Evolutionary conservation across 2,329 filamentous ascomycete genomes (phyloP).

Genomic region (Lachnellula willkommii): DNA sequence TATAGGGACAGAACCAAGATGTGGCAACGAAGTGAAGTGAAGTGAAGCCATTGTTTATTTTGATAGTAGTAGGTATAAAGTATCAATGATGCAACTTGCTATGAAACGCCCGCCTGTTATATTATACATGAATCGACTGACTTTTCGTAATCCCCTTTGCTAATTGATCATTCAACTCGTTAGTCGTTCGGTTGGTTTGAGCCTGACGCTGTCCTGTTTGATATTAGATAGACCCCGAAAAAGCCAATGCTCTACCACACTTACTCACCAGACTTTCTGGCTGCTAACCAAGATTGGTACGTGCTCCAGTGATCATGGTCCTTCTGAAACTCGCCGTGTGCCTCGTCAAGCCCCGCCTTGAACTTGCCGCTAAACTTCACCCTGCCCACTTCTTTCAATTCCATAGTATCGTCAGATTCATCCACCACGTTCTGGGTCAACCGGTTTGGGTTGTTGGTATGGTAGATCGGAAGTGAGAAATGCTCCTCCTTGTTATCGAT

Average conservation of each 20-base stretch:
- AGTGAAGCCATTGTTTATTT: too few relatives aligned
- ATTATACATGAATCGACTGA: constrained; percentile 13
- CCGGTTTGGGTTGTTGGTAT: constrained; percentile 14
- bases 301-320: constrained; percentile 13
- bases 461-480: constrained; percentile 16
- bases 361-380: constrained; percentile 11
- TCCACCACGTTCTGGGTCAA: constrained; percentile 14
- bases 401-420: constrained; percentile 12
- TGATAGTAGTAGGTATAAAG: too few relatives aligned
- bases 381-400: constrained; percentile 11
- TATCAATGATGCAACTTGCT: too few relatives aligned
- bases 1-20: too few relatives aligned
- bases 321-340: constrained; percentile 12
- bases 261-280: constrained; percentile 14
- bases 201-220: constrained; percentile 8
- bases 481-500: constrained; percentile 11
- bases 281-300: constrained; percentile 14
- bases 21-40: too few relatives aligned
- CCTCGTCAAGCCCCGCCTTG: constrained; percentile 16
- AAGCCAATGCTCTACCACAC: not conserved
- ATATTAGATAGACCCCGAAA: not conserved
- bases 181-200: constrained; percentile 13
- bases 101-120: not conserved
- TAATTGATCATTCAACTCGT: constrained; percentile 7
- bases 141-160: constrained; percentile 13